These are phyloP conservation scores for Trypanosoma theileri DNA, from an alignment of 208 protist species.

Conservation along the genomic window DNA sequence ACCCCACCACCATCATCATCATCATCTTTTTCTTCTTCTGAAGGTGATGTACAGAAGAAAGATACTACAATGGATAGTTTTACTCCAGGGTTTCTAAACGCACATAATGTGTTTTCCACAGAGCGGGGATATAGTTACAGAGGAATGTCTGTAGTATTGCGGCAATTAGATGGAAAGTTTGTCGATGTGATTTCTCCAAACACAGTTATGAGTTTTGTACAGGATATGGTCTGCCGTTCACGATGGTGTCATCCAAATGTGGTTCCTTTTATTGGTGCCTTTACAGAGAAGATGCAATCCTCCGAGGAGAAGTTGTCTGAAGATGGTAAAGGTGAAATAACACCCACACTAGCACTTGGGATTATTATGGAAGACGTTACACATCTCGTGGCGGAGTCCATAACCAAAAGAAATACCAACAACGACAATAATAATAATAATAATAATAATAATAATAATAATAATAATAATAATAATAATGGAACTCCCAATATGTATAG, in stretches of 20 bases:
- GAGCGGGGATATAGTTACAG: constrained; percentile 27
- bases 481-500: neutral
- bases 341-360: constrained; percentile 33
- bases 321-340: neutral
- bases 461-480: neutral
- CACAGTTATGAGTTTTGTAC: constrained; percentile 50
- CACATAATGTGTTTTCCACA: constrained; percentile 20
- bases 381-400: neutral
- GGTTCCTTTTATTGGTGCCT: constrained; percentile 54
- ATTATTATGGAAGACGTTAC: constrained; percentile 36
- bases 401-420: neutral
- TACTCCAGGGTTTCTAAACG: neutral
- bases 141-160: constrained; percentile 29
- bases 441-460: neutral
- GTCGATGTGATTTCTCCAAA: constrained; percentile 15
- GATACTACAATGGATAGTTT: neutral
- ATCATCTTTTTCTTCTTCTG: no score
- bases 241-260: constrained; percentile 70
- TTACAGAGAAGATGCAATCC: constrained; percentile 52
- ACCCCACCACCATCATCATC: neutral
- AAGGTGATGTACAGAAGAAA: no score
- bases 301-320: neutral
- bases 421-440: neutral
- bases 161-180: constrained; percentile 23
- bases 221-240: constrained; percentile 48